Base-by-base conservation (phyloP, 202 grass and related monocot genomes). In the Digitaria exilis region DNA sequence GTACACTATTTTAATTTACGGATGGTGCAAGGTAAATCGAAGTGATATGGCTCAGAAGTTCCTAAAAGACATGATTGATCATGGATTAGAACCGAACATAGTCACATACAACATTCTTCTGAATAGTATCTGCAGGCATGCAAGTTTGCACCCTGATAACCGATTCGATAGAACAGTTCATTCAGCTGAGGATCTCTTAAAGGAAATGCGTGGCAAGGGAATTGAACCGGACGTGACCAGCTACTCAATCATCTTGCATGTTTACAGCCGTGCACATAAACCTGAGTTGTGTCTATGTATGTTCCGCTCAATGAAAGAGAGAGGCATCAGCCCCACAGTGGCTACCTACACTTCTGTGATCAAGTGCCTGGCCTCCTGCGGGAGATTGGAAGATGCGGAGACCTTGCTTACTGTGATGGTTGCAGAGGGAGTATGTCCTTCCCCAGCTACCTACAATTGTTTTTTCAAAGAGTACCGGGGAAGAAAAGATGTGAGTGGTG, bases 391-490 rank as follows among this genome's bases (percentile, higher is more conserved):
- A 28, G 88, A 95, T 79, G 90, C 90, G 8, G 85, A 90, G 42
- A 87, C 39, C 15, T 91, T 98, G 77, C 90, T 98, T 34, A 55
- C 85, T 83, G 90, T 95, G 88, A 98, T 98, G 95, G 65, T 83
- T 76, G 57, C 51, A 39, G 84, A 91, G 60, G 82, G 90, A 59
- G 86, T 95, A 31, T 91, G 89, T 12, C 92, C 95, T 26, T 81
- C 84, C 5, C 90, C 92, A 18, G 85, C 82, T 48, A 98, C 96
- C 44, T 98, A 90, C 56, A 95, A 95, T 75, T 98, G 92, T 71
- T 98, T 98, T 78, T 93, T 98, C 79, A 98, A 98, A 69, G 96
- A 98, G 65, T 98, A 95, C 65, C 72, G 78, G 58, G 96, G 92
- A 56, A 90, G 96, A 83, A 98, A 98, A 71, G 89, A 98, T 79